Evolutionary conservation across 2,329 filamentous ascomycete genomes (phyloP).

Genomic region (Orbilia brochopaga): DNA sequence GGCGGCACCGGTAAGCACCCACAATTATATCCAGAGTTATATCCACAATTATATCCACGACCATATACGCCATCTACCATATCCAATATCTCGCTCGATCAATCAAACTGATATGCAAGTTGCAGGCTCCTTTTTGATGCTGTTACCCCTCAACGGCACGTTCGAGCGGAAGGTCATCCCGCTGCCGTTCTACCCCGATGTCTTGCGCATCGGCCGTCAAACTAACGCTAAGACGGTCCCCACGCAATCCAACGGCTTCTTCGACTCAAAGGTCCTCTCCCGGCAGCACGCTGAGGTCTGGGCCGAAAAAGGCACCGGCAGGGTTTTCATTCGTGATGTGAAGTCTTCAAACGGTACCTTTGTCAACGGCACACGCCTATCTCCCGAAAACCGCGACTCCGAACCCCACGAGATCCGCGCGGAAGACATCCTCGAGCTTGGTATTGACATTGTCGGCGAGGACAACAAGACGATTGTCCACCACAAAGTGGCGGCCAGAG

Average conservation of each 20-base stretch:
- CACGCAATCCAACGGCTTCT: conserved; percentile 88
- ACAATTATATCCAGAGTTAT: conserved; percentile 69
- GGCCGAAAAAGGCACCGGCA: conserved; percentile 76
- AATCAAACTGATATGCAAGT: too few species aligned
- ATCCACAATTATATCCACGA: conserved; percentile 67
- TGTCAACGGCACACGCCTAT: conserved; percentile 88
- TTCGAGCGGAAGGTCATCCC: conserved; percentile 97
- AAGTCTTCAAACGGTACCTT: conserved; percentile 99
- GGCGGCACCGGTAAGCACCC: conserved; percentile 63
- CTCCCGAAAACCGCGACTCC: conserved; percentile 92
- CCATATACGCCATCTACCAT: conserved; percentile 70
- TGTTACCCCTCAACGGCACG: conserved; percentile 90
- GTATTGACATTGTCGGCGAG: conserved; percentile 98
- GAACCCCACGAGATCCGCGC: conserved; percentile 92
- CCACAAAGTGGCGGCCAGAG: conserved; percentile 95
- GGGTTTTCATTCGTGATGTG: conserved; percentile 94
- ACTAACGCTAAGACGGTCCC: conserved; percentile 96
- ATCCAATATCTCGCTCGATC: conserved; percentile 68
- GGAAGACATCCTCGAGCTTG: conserved; percentile 88
- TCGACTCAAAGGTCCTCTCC: conserved; percentile 97
- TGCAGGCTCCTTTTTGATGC: conserved; percentile 77
- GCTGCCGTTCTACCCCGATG: conserved; percentile 92
- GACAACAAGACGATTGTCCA: conserved; percentile 98
- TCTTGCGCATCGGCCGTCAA: conserved; percentile 89
- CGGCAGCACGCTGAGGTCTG: conserved; percentile 96